Conservation (phyloP, 352 stramenopile genomes). For the Globisporangium irregulare region DNA sequence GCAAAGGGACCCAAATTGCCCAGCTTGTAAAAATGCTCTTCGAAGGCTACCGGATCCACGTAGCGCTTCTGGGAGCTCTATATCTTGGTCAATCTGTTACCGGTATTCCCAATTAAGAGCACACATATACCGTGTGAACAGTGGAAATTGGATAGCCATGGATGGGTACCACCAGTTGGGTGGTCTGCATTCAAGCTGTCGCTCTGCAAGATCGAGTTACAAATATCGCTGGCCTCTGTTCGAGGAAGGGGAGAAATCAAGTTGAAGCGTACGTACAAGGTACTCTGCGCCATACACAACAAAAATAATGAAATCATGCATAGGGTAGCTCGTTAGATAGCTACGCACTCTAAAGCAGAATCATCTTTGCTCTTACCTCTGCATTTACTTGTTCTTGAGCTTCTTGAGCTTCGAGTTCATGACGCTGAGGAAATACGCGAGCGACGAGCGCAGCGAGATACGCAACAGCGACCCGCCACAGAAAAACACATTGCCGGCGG, state of each 20-base stretch:
- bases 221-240: neutral
- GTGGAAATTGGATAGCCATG: no score
- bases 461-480: conserved; percentile 39
- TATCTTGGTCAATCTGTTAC: conserved; percentile 21
- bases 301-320: neutral
- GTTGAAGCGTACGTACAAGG: neutral
- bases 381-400: neutral
- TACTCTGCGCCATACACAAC: no score
- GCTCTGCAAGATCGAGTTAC: neutral
- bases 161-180: no score
- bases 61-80: no score
- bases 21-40: conserved; percentile 33
- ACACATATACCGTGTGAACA: no score
- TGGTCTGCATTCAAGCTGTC: neutral
- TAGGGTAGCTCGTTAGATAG: neutral
- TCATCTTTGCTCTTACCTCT: conserved; percentile 4
- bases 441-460: conserved; percentile 30
- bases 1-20: conserved; percentile 40
- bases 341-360: neutral
- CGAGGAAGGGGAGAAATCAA: neutral
- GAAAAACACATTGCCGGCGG: conserved; percentile 40
- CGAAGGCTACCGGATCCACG: no score
- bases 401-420: conserved; percentile 20
- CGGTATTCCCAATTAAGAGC: no score
- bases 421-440: conserved; percentile 28